Evolutionary conservation across 768 basidiomycete species (phyloP).

Genomic region (Suillus luteus): DNA sequence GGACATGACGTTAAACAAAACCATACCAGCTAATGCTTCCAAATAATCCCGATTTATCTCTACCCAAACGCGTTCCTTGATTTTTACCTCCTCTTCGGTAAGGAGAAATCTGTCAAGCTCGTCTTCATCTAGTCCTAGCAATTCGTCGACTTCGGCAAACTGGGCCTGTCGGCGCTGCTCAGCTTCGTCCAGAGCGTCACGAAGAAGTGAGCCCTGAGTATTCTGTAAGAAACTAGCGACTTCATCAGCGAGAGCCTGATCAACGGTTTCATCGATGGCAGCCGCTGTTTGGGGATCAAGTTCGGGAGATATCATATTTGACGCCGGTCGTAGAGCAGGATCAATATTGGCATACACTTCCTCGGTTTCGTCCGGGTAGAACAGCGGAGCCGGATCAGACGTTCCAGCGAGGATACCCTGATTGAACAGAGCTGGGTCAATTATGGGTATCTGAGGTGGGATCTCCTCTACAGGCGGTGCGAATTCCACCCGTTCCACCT

Average conservation of each 20-base stretch:
- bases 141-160: conserved; percentile 53
- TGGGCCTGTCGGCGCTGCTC: conserved; percentile 62
- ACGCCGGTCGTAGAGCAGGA: conserved; percentile 46
- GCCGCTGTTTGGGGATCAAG: conserved; percentile 20
- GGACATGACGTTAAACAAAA: conserved; percentile 15
- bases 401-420: conserved; percentile 70
- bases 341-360: conserved; percentile 52
- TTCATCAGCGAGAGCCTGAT: conserved; percentile 66
- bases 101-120: conserved; percentile 83
- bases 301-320: conserved; percentile 18
- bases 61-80: conserved; percentile 93
- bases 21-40: conserved; percentile 73
- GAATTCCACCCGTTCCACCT: conserved; percentile 29
- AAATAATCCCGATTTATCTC: conserved; percentile 91
- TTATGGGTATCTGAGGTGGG: conserved; percentile 25
- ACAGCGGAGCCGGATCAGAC: conserved; percentile 38
- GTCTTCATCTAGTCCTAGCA: conserved; percentile 84
- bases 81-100: conserved; percentile 75
- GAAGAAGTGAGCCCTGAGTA: conserved; percentile 58
- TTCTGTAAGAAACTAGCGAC: conserved; percentile 67
- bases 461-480: conserved; percentile 19
- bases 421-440: conserved; percentile 63
- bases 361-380: conserved; percentile 48
- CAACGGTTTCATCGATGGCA: conserved; percentile 60
- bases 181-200: conserved; percentile 65